Evolutionary conservation across 2,329 filamentous ascomycete genomes (phyloP), one percentile per base, ranked within the genome.

Genomic region (Calonectria henricotiae): DNA sequence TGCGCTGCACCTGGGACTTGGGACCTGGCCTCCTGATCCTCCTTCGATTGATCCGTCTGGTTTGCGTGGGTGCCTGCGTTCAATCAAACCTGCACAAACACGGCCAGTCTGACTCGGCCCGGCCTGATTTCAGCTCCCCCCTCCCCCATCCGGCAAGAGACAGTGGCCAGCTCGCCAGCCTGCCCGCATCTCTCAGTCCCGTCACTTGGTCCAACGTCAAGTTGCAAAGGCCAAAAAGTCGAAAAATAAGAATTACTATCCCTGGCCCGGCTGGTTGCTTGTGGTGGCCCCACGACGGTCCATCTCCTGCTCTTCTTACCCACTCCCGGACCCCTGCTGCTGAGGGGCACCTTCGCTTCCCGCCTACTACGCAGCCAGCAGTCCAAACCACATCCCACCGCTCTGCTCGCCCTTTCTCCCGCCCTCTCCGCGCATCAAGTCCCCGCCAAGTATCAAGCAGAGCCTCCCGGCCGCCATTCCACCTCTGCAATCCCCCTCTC

Each of bases 331-430:
- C 73, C 75, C 75, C 74, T 77, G 75, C 75, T 72, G 66, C 72
- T 68, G 75, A 77, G 75, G 75, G 75, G 75, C 75, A 77, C 74
- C 39, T 77, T 77, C 75, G 75, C 75, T 77, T 77, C 73, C 70
- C 67, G 67, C 75, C 76, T 65, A 77, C 72, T 71, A 62, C 66
- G 62, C 71, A 35, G 27, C 41, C 60, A 65, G 47, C 49, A 35
- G 49, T 43, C 76, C 68, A 67, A 67, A 47, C 73, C 68, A 71
- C 67, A 73, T 73, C 71, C 75, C 73, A 77, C 75, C 75, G 75
- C 75, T 75, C 65, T 55, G 65, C 68, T 73, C 73, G 69, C 65
- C 60, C 51, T 70, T 62, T 51, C 49, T 66, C 43, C 35, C 65
- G 55, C 67, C 46, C 62, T 44, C 55, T 51, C 44, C 46, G 41